Conservation (phyloP, 345 rosid species). For the Lepidium aucheri region DNA sequence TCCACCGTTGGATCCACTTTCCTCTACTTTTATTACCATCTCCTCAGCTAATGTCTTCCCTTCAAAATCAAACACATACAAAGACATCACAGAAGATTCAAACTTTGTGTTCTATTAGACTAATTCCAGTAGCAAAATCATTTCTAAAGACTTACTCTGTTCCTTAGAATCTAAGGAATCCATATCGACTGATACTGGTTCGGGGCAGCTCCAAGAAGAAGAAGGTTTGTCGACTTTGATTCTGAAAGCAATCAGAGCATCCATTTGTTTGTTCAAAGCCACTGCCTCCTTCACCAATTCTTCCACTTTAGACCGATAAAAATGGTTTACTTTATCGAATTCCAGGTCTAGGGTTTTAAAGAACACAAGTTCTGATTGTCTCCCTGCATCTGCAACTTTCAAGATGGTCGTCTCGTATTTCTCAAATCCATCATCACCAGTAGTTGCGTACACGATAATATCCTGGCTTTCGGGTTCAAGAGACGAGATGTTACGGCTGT, state of each 20-base stretch:
- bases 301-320: constrained; percentile 26
- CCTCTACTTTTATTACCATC: too few species aligned
- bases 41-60: too few species aligned
- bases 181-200: constrained; percentile 15
- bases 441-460: constrained; percentile 18
- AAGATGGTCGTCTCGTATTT: constrained; percentile 23
- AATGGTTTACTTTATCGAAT: constrained; percentile 31
- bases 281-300: constrained; percentile 26
- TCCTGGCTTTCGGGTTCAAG: constrained; percentile 9
- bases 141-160: constrained; percentile 11
- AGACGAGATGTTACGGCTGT: constrained; percentile 9
- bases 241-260: constrained; percentile 51
- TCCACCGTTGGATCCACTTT: constrained; percentile 7
- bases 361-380: constrained; percentile 34
- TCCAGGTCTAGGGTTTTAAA: constrained; percentile 38
- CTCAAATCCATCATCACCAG: constrained; percentile 26
- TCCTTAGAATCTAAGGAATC: constrained; percentile 2
- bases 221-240: constrained; percentile 50
- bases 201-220: constrained; percentile 16
- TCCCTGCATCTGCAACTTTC: constrained; percentile 30
- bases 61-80: neutral
- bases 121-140: neutral
- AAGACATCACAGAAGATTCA: neutral
- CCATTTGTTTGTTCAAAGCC: constrained; percentile 29
- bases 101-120: neutral